Base-by-base conservation (phyloP, 768 basidiomycete species). In the Kwoniella botswanensis region DNA sequence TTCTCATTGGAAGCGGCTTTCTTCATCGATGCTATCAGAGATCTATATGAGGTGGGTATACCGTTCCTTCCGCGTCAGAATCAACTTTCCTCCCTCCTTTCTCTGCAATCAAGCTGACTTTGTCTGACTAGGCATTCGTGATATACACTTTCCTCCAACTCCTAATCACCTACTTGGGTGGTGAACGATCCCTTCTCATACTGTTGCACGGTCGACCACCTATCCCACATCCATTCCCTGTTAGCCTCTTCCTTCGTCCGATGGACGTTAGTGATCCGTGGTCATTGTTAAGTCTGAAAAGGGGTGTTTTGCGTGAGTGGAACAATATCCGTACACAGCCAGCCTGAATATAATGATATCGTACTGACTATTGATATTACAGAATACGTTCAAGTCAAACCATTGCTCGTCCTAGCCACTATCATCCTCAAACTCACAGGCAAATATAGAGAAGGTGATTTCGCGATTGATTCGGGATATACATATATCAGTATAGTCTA, bases 351-450 rank as follows among this genome's bases (percentile, higher is more conserved):
- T 18, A n/a, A 3, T 35, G 15, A 35, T 59, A 26, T 59, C 17
- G 46, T 42, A n/a, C 12, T 35, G 5, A 35, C 26, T 35, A 35
- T 35, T 35, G 35, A 35, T 35, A 9, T 35, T 52, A 65, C 77
- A 98, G 96, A 98, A 87, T 98, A 99, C 82, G 96, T 98, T 1
- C 94, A 98, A 83, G 86, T 98, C 68, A 99, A 99, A 79, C 97
- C 97, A 0, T 82, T 96, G 0, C 86, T 99, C 0, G 95, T 96
- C 0, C 80, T 91, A 1, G 89, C 88, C 2, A 98, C 93, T 4
- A 84, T 97, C 67, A 88, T 95, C 35, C 87, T 97, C 76, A 98
- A 99, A 81, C 90, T 90, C 0, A 85, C 87, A 2, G 93, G 92
- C 2, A 93, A 91, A 74, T 98, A 91, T 85, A 89, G 92, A 75